Base-by-base conservation (phyloP, 2,329 filamentous ascomycete species). In the Orbilia oligospora region DNA sequence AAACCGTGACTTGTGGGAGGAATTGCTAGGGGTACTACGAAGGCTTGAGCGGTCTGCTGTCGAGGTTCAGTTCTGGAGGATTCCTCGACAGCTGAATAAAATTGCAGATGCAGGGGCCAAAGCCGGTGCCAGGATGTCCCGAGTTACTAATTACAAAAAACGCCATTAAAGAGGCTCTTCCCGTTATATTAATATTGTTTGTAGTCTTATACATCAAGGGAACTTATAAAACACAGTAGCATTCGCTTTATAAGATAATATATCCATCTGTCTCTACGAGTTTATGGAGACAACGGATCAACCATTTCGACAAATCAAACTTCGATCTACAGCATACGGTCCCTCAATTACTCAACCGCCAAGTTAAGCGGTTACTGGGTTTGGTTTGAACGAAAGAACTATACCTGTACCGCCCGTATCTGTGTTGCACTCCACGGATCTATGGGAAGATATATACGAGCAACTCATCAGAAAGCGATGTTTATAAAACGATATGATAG, bases 1-100 rank as follows among this genome's bases (percentile, higher is more conserved):
- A 81, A 89, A 89, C 76, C 83, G 81, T 73, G 87, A 90, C 76
- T 78, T 89, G 22, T 90, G 88, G 87, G 83, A 88, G 80, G 78
- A 82, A 14, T 81, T 89, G 1, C 82, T 88, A 9, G 76, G 85
- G 0, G 85, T 87, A 76, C 36, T 80, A 24, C 75, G 79, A 24
- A 80, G 64, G 20, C 24, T 83, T 2, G 80, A 81, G 0, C 0
- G 61, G 0, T n/a, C 33, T 1, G 84, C 84, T 0, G 44, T 87
- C 24, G 70, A 80, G 5, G 82, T 88, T n/a, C 77, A 83, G 46
- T 86, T 89, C 80, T 89, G 87, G 87, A 83, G 81, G 58, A 87
- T 89, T 38, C 84, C 85, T 1, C 83, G 85, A 44, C 83, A 85
- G 14, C 84, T 80, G 81, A 89, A 88, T 80, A 63, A 33, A 0